phyloP scores from a whole-genome alignment of 805 yeast genomes.

The Yamadazyma sp. region DNA sequence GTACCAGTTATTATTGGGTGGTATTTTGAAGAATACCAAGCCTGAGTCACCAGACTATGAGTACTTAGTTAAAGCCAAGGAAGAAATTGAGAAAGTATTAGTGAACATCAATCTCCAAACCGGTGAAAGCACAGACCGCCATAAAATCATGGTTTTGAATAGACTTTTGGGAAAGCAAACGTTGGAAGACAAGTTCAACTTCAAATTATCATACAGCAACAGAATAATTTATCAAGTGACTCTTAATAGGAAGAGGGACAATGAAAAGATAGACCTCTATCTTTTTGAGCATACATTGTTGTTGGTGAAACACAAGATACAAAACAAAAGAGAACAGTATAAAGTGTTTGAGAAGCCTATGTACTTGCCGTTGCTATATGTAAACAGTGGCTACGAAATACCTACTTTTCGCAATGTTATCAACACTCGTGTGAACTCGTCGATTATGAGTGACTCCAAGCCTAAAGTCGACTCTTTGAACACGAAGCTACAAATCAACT shows the following conservation, averaged over 20 bases:
- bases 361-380: constrained; percentile 72
- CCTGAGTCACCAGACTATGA: constrained; percentile 73
- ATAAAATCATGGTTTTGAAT: constrained; percentile 76
- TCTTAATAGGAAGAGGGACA: constrained; percentile 65
- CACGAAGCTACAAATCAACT: constrained; percentile 48
- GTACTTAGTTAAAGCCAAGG: constrained; percentile 69
- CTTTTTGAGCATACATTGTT: constrained; percentile 84
- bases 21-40: constrained; percentile 78
- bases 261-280: constrained; percentile 81
- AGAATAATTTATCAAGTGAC: constrained; percentile 80
- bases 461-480: constrained; percentile 22
- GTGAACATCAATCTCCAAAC: constrained; percentile 80
- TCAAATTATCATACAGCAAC: constrained; percentile 79
- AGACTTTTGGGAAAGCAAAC: constrained; percentile 63
- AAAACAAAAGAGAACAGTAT: constrained; percentile 86
- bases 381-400: constrained; percentile 75
- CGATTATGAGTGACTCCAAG: constrained; percentile 37
- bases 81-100: constrained; percentile 71
- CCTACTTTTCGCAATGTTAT: constrained; percentile 55
- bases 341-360: constrained; percentile 89
- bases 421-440: constrained; percentile 33
- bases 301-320: constrained; percentile 80
- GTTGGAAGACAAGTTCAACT: constrained; percentile 79
- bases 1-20: constrained; percentile 80
- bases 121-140: constrained; percentile 92